A percentile compares a stretch with the other conserved stretches of the same genome.
These are phyloP conservation scores for Globisporangium okanoganense DNA, from an alignment of 352 stramenopile species.

Conservation along the genomic window DNA sequence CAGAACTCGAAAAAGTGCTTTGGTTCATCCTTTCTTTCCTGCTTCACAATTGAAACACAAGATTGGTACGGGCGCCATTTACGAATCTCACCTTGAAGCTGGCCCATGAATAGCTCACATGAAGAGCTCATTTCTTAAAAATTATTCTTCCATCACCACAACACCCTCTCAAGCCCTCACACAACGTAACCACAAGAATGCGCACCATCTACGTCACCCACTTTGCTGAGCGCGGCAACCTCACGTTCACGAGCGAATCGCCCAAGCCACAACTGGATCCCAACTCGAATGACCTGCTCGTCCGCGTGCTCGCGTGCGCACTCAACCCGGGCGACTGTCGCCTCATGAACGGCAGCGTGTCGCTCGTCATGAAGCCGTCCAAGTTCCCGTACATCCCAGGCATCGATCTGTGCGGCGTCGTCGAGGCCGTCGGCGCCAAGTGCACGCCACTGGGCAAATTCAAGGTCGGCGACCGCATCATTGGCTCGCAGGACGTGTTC, in stretches of 20 bases:
- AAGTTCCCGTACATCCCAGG: conserved; percentile 38
- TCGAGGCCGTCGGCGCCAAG: conserved; percentile 25
- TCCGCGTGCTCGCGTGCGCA: conserved; percentile 27
- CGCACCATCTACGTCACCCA: conserved; percentile 36
- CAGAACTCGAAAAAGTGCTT: no score
- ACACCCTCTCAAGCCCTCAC: neutral
- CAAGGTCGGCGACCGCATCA: conserved; percentile 30
- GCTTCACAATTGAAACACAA: no score
- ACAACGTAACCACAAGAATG: conserved; percentile 22
- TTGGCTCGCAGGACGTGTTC: conserved; percentile 21
- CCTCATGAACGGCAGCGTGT: conserved; percentile 32
- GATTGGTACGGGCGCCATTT: neutral
- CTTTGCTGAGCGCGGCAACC: conserved; percentile 23
- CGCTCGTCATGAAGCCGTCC: conserved; percentile 36
- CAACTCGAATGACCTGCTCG: conserved; percentile 21
- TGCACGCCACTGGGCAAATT: conserved; percentile 15
- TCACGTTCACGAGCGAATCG: conserved; percentile 21
- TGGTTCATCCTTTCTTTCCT: no score
- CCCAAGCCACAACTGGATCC: conserved; percentile 18
- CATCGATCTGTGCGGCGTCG: conserved; percentile 38
- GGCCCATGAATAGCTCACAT: neutral
- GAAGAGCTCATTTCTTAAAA: neutral
- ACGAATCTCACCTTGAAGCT: neutral
- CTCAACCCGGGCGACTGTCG: conserved; percentile 33
- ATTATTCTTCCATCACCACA: neutral